Percentiles rank a stretch among this genome's conserved stretches.
These are phyloP conservation scores for Gamarada debralockiae DNA, from an alignment of 495 filamentous ascomycete species.

Conservation along the genomic window DNA sequence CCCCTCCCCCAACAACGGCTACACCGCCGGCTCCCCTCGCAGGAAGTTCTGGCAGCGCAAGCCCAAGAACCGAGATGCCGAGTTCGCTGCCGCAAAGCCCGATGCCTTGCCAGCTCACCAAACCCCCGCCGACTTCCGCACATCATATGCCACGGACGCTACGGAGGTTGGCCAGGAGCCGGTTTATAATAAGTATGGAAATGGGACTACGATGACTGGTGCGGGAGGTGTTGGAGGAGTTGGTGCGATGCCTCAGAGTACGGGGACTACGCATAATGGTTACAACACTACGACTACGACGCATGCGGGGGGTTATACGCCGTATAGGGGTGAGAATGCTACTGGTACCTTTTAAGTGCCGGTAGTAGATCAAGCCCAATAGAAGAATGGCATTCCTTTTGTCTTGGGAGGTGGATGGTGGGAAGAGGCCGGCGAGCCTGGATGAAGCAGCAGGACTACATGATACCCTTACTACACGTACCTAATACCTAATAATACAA, in stretches of 20 bases:
- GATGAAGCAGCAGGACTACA: too few species aligned
- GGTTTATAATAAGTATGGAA: slow-evolving; percentile 18
- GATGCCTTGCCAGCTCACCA: slow-evolving; percentile 26
- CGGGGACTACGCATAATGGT: neutral
- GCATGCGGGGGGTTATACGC: slow-evolving; percentile 7
- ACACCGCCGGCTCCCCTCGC: slow-evolving; percentile 62
- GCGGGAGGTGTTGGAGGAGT: neutral
- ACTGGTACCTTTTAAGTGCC: slow-evolving; percentile 16
- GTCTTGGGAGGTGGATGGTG: too few species aligned
- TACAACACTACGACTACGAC: slow-evolving; percentile 13
- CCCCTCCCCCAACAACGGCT: slow-evolving; percentile 71
- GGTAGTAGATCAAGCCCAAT: too few species aligned
- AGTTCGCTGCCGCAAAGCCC: slow-evolving; percentile 24
- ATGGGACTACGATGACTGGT: neutral
- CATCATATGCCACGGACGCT: slow-evolving; percentile 18
- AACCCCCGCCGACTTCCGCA: slow-evolving; percentile 16
- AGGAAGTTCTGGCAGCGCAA: slow-evolving; percentile 42
- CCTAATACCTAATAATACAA: too few species aligned
- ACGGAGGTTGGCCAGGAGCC: slow-evolving; percentile 17
- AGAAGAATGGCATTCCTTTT: too few species aligned
- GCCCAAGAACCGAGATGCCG: slow-evolving; percentile 36
- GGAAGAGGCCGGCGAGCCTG: too few species aligned
- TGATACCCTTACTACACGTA: too few species aligned
- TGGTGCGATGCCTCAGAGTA: neutral
- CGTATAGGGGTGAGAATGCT: neutral